Percentiles rank a stretch among this genome's conserved stretches.
Evolutionary conservation across 495 filamentous ascomycete genomes (phyloP).

Genomic region (Sordaria brevicollis): DNA sequence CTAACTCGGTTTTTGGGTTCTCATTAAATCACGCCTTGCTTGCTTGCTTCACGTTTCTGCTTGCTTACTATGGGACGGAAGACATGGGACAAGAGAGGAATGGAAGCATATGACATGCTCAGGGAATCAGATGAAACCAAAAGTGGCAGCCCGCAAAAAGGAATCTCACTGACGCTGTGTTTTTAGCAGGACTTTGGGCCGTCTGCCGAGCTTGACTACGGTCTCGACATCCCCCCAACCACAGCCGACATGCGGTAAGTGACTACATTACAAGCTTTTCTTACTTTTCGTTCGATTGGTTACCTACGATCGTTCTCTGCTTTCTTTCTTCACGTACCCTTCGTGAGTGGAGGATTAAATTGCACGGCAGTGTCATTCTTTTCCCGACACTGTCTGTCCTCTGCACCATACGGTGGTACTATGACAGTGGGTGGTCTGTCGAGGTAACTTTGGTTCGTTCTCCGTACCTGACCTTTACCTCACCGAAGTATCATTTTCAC

Average conservation of each 20-base stretch:
- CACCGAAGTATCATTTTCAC: neutral
- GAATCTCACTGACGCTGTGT: slow-evolving; percentile 13
- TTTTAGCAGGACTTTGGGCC: slow-evolving; percentile 39
- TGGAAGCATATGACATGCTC: slow-evolving; percentile 4
- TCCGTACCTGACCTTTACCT: neutral
- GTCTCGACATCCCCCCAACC: slow-evolving; percentile 28
- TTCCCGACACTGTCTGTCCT: neutral
- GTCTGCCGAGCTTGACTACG: slow-evolving; percentile 37
- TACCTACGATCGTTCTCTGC: neutral
- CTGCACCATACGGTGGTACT: neutral
- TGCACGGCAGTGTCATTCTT: neutral
- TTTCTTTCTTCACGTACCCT: neutral
- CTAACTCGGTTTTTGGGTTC: neutral
- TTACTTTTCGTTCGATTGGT: slow-evolving; percentile 3
- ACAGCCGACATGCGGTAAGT: slow-evolving; percentile 41
- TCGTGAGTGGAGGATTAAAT: neutral
- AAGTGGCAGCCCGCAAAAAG: slow-evolving; percentile 1
- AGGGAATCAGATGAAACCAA: neutral
- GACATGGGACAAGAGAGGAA: slow-evolving; percentile 11
- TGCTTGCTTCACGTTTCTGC: neutral
- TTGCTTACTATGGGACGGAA: neutral
- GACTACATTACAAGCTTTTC: slow-evolving; percentile 1
- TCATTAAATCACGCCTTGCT: neutral
- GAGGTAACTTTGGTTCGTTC: neutral
- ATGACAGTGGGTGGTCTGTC: neutral